Base-by-base conservation (phyloP, 2,329 filamentous ascomycete species). In the Leptographium galeiforme region DNA sequence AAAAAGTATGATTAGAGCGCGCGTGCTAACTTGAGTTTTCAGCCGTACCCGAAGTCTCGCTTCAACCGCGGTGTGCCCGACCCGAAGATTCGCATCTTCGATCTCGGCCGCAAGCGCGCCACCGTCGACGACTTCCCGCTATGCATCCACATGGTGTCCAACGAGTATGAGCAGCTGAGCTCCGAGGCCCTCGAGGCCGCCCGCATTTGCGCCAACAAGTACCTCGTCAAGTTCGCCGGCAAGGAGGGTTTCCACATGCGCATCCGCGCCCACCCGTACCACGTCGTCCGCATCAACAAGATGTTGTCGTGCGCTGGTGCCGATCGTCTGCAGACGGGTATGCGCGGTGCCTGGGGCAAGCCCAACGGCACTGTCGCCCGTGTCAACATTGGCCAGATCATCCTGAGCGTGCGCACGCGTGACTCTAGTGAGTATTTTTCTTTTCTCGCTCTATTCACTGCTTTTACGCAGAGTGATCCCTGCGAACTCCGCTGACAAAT, bases 211-310 rank as follows among this genome's bases (percentile, higher is more conserved):
- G 90, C 90, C 86, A 98, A 98, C 88, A 60, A 58, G 58, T 94
- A 85, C 78, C 72, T 86, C 61, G 80, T 84, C 73, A 85, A 85
- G 79, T 72, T 74, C 66, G 72, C 75, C 65, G 82, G 82, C 72
- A 86, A 86, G 78, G 82, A 86, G 68, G 72, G 74, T 69, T 86
- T 86, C 80, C 82, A 86, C 72, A 75, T 86, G 63, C 82, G 82
- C 66, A 79, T 86, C 70, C 82, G 93, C 71, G 90, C 89, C 70
- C 93, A 98, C 83, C 93, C 93, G 64, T 98, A 88, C 89, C 93
- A 98, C 82, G 93, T 98, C 77, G 87, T 98, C 82, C 93, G 93
- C 78, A 98, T 98, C 90, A 98, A 98, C 89, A 98, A 98, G 87
- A 98, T 98, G 93, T 91, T 98, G 89, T 97, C 93, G 72, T 98